phyloP scores from a whole-genome alignment of 306 rosid species.

The Lathyrus tuberosus region DNA sequence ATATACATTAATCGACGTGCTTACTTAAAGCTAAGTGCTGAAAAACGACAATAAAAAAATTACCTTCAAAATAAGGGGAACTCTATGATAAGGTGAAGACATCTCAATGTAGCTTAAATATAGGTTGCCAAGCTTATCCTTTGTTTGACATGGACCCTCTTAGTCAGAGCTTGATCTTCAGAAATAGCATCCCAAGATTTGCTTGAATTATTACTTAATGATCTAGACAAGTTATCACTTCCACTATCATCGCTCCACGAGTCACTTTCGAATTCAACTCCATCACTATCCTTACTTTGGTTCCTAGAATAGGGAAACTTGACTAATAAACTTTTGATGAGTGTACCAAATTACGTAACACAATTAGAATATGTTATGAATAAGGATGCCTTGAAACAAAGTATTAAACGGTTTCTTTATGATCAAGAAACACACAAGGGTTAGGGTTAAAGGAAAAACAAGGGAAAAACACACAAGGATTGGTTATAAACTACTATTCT shows the following conservation, averaged over 20 bases:
- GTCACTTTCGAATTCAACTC: too few species aligned
- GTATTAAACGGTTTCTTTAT: too few species aligned
- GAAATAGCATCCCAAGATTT: too few species aligned
- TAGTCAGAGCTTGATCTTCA: too few species aligned
- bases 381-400: too few species aligned
- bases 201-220: too few species aligned
- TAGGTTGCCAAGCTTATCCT: conserved; percentile 62
- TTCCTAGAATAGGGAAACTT: conserved; percentile 36
- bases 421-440: too few species aligned
- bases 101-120: conserved; percentile 60
- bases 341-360: background rate
- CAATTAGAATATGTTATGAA: background rate
- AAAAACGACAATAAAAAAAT: background rate
- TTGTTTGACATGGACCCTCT: conserved; percentile 51
- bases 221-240: too few species aligned
- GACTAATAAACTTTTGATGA: background rate
- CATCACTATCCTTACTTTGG: conserved; percentile 49
- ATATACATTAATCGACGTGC: background rate
- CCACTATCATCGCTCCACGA: too few species aligned
- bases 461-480: too few species aligned
- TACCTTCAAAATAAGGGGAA: conserved; percentile 73
- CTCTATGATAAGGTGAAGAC: conserved; percentile 66
- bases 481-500: too few species aligned
- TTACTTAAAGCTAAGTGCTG: background rate
- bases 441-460: too few species aligned